phyloP scores from a whole-genome alignment of 257 asterid species.

The Haberlea rhodopensis region DNA sequence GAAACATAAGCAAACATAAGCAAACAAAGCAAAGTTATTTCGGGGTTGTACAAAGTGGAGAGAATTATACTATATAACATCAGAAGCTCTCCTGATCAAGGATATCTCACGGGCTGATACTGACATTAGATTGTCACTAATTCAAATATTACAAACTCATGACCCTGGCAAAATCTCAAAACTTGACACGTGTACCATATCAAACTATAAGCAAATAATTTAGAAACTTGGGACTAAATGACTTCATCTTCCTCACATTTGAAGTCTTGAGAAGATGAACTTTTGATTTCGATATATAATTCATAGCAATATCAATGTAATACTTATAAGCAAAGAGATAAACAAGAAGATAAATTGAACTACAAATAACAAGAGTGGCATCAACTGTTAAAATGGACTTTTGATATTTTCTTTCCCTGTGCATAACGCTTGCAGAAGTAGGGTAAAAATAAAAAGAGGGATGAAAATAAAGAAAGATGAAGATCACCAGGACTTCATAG shows the following conservation, averaged over 20 bases:
- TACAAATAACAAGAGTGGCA: neutral
- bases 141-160: neutral
- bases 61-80: neutral
- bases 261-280: neutral
- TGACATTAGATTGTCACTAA: neutral
- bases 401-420: neutral
- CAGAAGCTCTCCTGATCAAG: constrained; percentile 4
- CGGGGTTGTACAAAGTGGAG: neutral
- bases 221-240: constrained; percentile 8
- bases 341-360: neutral
- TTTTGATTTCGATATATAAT: neutral
- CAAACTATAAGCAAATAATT: neutral
- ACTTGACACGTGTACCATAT: neutral
- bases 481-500: neutral
- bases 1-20: too few relatives aligned
- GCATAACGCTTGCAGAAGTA: neutral
- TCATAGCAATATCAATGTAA: neutral
- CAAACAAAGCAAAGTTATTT: neutral
- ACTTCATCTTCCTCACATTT: constrained; percentile 7
- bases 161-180: constrained; percentile 15
- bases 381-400: neutral
- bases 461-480: too few relatives aligned
- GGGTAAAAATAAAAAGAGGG: neutral
- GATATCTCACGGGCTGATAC: neutral
- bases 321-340: neutral